Evolutionary conservation across 352 stramenopile genomes (phyloP).

Genomic region (Globisporangium ultimum): DNA sequence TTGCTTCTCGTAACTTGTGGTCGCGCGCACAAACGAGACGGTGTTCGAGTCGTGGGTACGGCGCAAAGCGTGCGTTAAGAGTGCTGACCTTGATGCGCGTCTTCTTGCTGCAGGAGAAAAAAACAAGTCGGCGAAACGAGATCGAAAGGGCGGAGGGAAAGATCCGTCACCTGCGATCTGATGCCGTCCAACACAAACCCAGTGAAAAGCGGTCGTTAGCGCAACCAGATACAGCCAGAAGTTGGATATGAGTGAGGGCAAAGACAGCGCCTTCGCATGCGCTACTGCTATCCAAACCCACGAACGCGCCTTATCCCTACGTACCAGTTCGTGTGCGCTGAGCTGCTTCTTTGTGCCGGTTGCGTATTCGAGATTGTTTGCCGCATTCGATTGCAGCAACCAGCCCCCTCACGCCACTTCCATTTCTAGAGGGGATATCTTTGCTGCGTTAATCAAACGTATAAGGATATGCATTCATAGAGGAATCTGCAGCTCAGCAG

Average conservation of each 20-base stretch:
- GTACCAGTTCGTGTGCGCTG: conserved; percentile 1
- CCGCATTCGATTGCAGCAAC: not conserved
- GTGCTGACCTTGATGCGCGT: not conserved
- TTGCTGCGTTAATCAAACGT: not conserved
- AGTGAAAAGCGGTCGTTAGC: not conserved
- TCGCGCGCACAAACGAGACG: not conserved
- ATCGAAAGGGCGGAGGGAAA: not conserved
- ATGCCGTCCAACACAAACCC: not conserved
- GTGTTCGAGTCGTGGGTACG: not conserved
- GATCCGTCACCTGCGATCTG: not conserved
- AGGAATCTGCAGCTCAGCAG: no score
- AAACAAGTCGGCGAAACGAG: not conserved
- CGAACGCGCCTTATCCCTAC: not conserved
- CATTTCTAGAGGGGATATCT: not conserved
- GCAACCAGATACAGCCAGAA: not conserved
- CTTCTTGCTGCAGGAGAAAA: not conserved
- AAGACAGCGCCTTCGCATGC: no score
- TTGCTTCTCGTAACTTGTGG: conserved; percentile 2
- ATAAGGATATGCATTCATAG: not conserved
- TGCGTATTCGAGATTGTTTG: conserved; percentile 12
- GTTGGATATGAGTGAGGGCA: no score
- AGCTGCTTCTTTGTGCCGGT: not conserved
- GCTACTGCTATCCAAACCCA: no score
- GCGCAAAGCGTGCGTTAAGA: not conserved
- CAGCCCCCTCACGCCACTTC: not conserved